Base-by-base conservation (phyloP, 768 basidiomycete species). In the Russula compacta region DNA sequence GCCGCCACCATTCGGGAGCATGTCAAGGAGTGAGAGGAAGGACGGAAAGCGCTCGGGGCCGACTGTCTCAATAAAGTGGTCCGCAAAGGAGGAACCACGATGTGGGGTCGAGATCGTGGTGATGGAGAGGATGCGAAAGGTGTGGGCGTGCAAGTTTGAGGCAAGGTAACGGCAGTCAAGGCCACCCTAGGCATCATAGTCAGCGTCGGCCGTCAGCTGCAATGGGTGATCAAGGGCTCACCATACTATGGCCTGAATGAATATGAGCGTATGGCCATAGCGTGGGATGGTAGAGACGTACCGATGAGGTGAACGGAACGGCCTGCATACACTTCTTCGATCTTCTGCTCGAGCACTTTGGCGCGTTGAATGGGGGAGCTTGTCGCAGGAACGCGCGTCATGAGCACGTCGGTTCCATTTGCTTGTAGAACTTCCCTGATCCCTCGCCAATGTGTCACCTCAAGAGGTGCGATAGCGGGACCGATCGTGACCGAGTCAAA, bases 91-190 rank as follows among this genome's bases (percentile, higher is more conserved):
- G 24, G 93, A 95, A 7, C 97, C 97, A 43, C 89, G 85, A 67
- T 99, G 97, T 1, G 97, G 97, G 0, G 93, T 90, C 29, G 93
- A 89, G 70, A 99, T 92, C 10, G 95, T 98, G 2, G 95, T 98
- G 59, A 98, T 79, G 24, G 87, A 92, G 52, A 89, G 80, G 35
- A 97, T 87, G 35, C 76, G 77, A 75, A 97, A 98, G 33, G 81
- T 83, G 50, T 85, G 85, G 29, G 84, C 73, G 40, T 83, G 84
- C 53, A 98, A 80, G 47, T 92, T 84, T 1, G 94, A 89, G 24
- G 94, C 85, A 67, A 98, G 85, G 68, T 83, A 85, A 49, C 97
- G 83, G 67, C 90, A 95, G 72, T 98, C 97, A 21, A 98, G 79
- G 9, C 97, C 97, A 29, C 95, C 95, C 94, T 77, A 77, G 53